phyloP scores from a whole-genome alignment of 2,329 filamentous ascomycete genomes.

The Alternaria arborescens region DNA sequence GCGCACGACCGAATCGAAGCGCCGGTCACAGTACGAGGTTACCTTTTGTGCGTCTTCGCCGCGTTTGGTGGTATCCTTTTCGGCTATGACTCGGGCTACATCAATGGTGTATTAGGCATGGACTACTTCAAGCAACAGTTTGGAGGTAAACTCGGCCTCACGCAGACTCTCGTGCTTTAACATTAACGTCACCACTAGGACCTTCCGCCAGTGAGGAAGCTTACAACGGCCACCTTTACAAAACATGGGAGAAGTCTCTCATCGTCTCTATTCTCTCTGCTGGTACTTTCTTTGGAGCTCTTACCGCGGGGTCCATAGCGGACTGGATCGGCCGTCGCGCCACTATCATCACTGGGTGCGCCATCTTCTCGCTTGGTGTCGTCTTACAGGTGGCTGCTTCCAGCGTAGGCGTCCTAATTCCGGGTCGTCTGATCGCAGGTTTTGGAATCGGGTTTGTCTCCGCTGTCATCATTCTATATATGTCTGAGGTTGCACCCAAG shows the following conservation, averaged over 20 bases:
- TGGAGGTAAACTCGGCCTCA: conserved; percentile 48
- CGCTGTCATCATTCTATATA: conserved; percentile 69
- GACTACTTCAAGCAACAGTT: conserved; percentile 48
- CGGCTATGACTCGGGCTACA: conserved; percentile 81
- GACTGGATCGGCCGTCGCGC: conserved; percentile 75
- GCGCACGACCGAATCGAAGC: conserved; percentile 64
- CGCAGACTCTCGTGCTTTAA: too few relatives aligned
- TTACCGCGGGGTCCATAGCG: conserved; percentile 72
- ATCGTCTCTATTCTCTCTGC: conserved; percentile 85
- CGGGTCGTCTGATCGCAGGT: conserved; percentile 51
- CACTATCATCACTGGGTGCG: conserved; percentile 59
- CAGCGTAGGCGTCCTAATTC: conserved; percentile 45
- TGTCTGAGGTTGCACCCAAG: conserved; percentile 78
- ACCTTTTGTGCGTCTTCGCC: conserved; percentile 57
- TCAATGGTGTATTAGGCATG: conserved; percentile 68
- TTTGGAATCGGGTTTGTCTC: conserved; percentile 52
- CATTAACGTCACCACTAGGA: conserved; percentile 53
- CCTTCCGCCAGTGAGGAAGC: conserved; percentile 64
- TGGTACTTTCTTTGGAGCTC: conserved; percentile 79
- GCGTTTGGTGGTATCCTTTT: conserved; percentile 73
- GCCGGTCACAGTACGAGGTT: conserved; percentile 58
- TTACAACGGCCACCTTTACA: conserved; percentile 48
- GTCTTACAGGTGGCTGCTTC: conserved; percentile 50
- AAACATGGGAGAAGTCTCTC: conserved; percentile 67
- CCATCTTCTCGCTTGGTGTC: conserved; percentile 51